Evolutionary conservation across 805 yeast species (phyloP).

Genomic region (Metschnikowia chrysomelidarum): DNA sequence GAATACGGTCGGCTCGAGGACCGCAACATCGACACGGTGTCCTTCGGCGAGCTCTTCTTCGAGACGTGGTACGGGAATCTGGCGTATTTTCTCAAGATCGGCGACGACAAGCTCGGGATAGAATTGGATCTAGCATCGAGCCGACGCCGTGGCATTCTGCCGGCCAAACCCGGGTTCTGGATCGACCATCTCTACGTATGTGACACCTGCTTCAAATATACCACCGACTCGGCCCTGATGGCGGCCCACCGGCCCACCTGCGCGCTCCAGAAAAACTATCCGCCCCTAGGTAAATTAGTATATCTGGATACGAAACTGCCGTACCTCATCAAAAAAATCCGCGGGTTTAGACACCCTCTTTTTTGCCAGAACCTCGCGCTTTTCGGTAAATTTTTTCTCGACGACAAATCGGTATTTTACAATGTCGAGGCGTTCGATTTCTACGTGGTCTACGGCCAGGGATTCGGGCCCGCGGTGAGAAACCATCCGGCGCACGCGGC

Average conservation of each 20-base stretch:
- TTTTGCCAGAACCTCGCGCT: constrained; percentile 82
- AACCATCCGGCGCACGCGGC: background rate
- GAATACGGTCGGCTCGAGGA: constrained; percentile 59
- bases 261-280: constrained; percentile 27
- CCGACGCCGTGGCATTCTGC: constrained; percentile 12
- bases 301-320: constrained; percentile 55
- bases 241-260: constrained; percentile 52
- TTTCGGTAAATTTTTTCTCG: constrained; percentile 84
- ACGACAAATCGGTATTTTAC: constrained; percentile 85
- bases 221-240: constrained; percentile 47
- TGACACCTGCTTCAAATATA: constrained; percentile 80
- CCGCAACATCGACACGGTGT: constrained; percentile 64
- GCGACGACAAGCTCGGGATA: constrained; percentile 28
- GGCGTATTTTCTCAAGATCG: constrained; percentile 55
- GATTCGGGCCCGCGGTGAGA: constrained; percentile 13
- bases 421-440: constrained; percentile 77
- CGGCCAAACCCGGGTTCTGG: constrained; percentile 43
- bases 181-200: constrained; percentile 67
- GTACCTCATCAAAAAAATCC: constrained; percentile 57
- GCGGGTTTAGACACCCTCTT: constrained; percentile 60
- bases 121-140: constrained; percentile 13
- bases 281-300: constrained; percentile 61
- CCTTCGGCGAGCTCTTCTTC: constrained; percentile 65
- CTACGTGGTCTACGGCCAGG: constrained; percentile 63
- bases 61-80: constrained; percentile 88